phyloP scores from a whole-genome alignment of 768 basidiomycete species.

The Lactarius akahatsu region DNA sequence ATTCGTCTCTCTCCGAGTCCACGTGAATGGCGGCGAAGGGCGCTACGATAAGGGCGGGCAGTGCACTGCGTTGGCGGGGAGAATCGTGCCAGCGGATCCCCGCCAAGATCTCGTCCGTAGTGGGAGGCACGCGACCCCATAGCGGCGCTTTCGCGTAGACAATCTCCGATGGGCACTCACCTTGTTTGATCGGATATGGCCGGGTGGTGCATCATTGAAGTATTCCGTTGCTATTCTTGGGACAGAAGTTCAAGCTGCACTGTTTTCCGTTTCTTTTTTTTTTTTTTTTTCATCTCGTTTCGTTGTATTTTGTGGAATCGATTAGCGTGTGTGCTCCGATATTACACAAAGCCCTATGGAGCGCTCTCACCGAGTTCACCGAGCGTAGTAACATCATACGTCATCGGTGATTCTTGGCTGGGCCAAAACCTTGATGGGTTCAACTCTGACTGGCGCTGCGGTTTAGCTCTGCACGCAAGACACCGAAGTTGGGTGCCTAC shows the following conservation, averaged over 20 bases:
- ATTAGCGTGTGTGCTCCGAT: neutral
- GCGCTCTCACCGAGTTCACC: neutral
- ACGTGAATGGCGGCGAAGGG: neutral
- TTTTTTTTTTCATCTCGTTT: neutral
- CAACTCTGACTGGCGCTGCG: neutral
- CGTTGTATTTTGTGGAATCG: neutral
- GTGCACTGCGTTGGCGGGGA: neutral
- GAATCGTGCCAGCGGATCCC: neutral
- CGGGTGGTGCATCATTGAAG: neutral
- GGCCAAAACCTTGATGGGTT: neutral
- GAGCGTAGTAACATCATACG: neutral
- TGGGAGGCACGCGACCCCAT: neutral
- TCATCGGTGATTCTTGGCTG: neutral
- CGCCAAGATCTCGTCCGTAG: neutral
- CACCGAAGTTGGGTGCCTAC: neutral
- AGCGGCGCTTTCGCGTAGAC: neutral
- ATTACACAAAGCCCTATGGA: neutral
- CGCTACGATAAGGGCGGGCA: neutral
- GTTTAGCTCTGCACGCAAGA: neutral
- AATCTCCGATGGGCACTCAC: neutral
- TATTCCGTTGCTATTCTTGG: neutral
- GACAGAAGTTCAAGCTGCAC: neutral
- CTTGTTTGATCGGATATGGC: too few species aligned
- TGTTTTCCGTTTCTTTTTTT: neutral
- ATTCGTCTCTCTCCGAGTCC: neutral